Conservation (phyloP, 495 filamentous ascomycete genomes). For the Hypoxylon crocopeplum region DNA sequence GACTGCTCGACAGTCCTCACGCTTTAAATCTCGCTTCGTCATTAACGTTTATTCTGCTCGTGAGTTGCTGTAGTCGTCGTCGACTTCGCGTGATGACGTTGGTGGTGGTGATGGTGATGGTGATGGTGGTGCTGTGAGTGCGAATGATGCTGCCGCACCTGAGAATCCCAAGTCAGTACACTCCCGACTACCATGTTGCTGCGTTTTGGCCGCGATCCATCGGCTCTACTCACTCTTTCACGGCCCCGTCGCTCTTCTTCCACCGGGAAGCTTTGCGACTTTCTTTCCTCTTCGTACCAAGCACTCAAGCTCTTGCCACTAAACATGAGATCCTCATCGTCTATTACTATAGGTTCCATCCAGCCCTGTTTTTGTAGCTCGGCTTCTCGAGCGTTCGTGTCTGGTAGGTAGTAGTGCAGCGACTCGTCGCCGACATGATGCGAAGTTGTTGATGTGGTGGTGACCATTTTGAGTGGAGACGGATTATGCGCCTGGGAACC, state of each 20-base stretch:
- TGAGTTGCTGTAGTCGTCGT: constrained; percentile 18
- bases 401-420: constrained; percentile 49
- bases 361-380: constrained; percentile 49
- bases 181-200: background rate
- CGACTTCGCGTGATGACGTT: constrained; percentile 33
- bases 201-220: background rate
- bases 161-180: constrained; percentile 2
- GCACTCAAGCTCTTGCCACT: constrained; percentile 62
- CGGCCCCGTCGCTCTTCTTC: constrained; percentile 55
- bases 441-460: constrained; percentile 32
- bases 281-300: constrained; percentile 62
- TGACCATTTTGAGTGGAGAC: constrained; percentile 45
- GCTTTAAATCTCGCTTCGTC: background rate
- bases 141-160: constrained; percentile 38
- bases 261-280: constrained; percentile 43
- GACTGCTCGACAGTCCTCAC: constrained; percentile 9
- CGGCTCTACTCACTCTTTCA: constrained; percentile 40
- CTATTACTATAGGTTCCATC: constrained; percentile 60
- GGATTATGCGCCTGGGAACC: constrained; percentile 32
- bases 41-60: constrained; percentile 34
- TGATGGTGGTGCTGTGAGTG: constrained; percentile 31
- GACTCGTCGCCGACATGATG: constrained; percentile 30
- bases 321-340: constrained; percentile 64
- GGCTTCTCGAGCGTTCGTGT: constrained; percentile 44
- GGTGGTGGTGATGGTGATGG: constrained; percentile 35